Evolutionary conservation across 805 yeast genomes (phyloP), one percentile per base, ranked within the genome.

Genomic region (Candida ortonii): DNA sequence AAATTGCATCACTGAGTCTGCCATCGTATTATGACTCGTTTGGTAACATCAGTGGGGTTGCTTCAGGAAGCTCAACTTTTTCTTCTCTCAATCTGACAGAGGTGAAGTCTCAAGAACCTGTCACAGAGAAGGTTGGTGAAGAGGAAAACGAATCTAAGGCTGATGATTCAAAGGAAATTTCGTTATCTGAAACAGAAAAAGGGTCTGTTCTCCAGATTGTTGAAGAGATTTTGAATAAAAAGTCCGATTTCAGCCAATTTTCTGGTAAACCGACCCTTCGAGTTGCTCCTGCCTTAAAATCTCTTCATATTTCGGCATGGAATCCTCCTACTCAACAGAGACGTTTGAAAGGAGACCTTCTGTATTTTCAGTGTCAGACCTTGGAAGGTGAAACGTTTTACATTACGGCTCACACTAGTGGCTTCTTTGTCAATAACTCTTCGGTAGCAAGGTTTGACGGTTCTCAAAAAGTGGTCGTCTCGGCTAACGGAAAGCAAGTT

Each of bases 351-450:
- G 97, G 97, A 16, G 95, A 89, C 53, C 67, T 89, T 49, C 66
- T 83, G 38, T 90, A 90, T 59, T 66, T 93, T 51, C 75, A 75
- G 37, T 68, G 78, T 25, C 80, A 77, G 50, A 84, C 96, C 29
- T 65, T 84, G 45, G 97, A 93, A 61, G 82, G 82, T 49, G 94
- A 85, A 54, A 73, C 73, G 18, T 75, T 71, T 59, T 83, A 85
- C 50, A 74, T 90, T 48, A 87, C 96, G 6, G 80, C 90, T 39
- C 78, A 80, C 37, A 71, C 78, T 28, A 61, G 80, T 26, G 98
- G 98, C 0, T 90, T 86, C 59, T 85, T 64, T 52, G 78, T 87
- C 30, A 84, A 82, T 62, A 79, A 70, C 51, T 79, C 82, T 19
- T 71, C 94, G 7, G 68, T 71, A 20, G 67, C 73, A 22, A 74